A percentile compares a stretch with the other conserved stretches of the same genome.
Evolutionary conservation across 164 flowering plant species (phyloP).

Genomic region (Umbilicus rupestris): DNA sequence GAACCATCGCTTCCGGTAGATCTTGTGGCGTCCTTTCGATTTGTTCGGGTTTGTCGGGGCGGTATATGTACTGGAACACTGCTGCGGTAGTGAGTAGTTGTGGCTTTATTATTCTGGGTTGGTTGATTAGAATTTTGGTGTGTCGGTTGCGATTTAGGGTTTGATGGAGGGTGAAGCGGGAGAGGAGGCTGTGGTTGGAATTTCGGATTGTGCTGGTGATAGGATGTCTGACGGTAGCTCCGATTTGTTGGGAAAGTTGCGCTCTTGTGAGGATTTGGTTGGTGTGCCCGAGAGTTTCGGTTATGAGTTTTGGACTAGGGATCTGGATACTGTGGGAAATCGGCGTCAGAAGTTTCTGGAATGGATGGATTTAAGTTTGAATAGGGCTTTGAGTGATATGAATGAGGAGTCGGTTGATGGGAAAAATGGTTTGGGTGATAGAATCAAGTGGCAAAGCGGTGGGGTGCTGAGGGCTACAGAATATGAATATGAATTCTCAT

Average conservation of each 20-base stretch:
- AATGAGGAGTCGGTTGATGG: slow-evolving; percentile 14
- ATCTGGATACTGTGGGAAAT: slow-evolving; percentile 39
- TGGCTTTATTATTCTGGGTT: too few species aligned
- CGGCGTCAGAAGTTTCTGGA: slow-evolving; percentile 49
- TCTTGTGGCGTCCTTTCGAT: not conserved
- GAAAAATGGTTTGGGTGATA: slow-evolving; percentile 16
- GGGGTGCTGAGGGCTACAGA: slow-evolving; percentile 34
- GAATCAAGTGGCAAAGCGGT: slow-evolving; percentile 31
- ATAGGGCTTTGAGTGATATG: slow-evolving; percentile 17
- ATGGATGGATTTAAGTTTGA: slow-evolving; percentile 41
- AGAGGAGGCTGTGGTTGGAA: not conserved
- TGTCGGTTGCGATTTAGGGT: not conserved
- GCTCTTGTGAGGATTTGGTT: not conserved
- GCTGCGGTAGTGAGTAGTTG: not conserved
- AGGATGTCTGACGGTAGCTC: not conserved
- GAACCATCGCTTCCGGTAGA: not conserved
- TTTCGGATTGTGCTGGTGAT: not conserved
- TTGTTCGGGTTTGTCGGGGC: not conserved
- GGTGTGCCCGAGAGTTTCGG: slow-evolving; percentile 12
- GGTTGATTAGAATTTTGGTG: too few species aligned
- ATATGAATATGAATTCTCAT: slow-evolving; percentile 23
- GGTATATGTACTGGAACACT: not conserved
- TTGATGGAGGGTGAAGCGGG: not conserved
- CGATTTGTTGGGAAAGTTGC: not conserved
- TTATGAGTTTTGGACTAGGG: slow-evolving; percentile 48